phyloP scores from a whole-genome alignment of 75 land plant genomes.

The Pinus tabuliformis region DNA sequence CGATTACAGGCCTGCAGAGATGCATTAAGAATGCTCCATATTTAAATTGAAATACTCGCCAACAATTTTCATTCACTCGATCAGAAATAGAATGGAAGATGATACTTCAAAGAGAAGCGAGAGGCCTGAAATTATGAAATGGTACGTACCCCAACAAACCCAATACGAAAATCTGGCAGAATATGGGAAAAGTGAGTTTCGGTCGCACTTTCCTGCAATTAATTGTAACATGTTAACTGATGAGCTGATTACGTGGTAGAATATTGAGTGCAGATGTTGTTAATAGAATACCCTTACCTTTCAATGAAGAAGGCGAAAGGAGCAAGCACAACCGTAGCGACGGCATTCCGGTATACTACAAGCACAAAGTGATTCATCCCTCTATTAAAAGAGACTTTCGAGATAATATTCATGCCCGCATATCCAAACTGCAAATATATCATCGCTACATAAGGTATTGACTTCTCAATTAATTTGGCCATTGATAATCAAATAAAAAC shows the following conservation, averaged over 20 bases:
- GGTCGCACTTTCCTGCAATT: constrained; percentile 32
- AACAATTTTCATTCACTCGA: not conserved
- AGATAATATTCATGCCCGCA: constrained; percentile 42
- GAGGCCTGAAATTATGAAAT: not conserved
- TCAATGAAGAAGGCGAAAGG: constrained; percentile 46
- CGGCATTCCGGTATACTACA: constrained; percentile 42
- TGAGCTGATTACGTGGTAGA: no score
- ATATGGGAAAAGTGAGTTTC: constrained; percentile 15
- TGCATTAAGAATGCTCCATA: not conserved
- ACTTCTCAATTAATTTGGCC: not conserved
- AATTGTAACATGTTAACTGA: not conserved
- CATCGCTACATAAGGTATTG: constrained; percentile 33
- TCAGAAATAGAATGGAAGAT: not conserved
- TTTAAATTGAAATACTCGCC: not conserved
- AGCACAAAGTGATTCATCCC: constrained; percentile 42
- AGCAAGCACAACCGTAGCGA: constrained; percentile 37
- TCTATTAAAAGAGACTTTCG: constrained; percentile 33
- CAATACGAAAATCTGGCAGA: constrained; percentile 31
- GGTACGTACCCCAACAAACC: constrained; percentile 29
- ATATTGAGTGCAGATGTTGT: no score
- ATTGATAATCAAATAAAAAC: no score
- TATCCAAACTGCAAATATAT: constrained; percentile 31
- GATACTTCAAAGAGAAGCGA: no score
- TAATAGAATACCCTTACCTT: constrained; percentile 16
- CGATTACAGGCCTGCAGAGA: constrained; percentile 15